Conservation (phyloP, 768 basidiomycete species). For the Agaricus bisporus region DNA sequence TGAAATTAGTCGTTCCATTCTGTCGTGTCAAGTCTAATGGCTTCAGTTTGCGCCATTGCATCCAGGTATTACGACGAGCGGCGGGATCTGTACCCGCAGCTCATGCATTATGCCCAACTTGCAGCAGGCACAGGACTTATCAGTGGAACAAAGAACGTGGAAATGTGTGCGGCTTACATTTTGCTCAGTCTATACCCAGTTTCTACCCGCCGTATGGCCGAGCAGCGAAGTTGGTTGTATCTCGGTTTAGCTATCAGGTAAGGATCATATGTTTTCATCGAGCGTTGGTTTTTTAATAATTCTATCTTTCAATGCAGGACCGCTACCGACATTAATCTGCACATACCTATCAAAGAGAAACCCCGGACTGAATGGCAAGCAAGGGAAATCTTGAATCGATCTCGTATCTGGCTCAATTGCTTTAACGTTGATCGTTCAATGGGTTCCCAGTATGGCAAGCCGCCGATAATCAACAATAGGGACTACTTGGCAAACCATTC, state of each 20-base stretch:
- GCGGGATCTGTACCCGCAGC: conserved; percentile 59
- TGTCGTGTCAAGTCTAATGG: background rate
- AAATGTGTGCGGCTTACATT: conserved; percentile 81
- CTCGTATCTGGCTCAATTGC: conserved; percentile 86
- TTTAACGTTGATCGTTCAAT: conserved; percentile 89
- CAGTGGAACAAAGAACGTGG: conserved; percentile 73
- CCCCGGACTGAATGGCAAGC: conserved; percentile 77
- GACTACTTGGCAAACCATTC: conserved; percentile 75
- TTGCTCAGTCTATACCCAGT: conserved; percentile 72
- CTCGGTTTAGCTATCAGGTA: conserved; percentile 86
- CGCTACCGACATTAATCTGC: conserved; percentile 86
- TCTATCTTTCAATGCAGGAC: conserved; percentile 39
- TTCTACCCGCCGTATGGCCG: conserved; percentile 77
- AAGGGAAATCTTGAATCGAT: conserved; percentile 84
- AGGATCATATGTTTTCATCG: conserved; percentile 6
- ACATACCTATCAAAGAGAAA: conserved; percentile 67
- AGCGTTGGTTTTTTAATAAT: conserved; percentile 3
- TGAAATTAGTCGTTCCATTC: background rate
- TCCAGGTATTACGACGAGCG: conserved; percentile 75
- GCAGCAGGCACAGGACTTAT: conserved; percentile 76
- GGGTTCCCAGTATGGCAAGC: conserved; percentile 84
- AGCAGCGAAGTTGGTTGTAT: conserved; percentile 86
- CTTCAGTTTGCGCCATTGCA: conserved; percentile 77
- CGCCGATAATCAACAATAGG: conserved; percentile 67
- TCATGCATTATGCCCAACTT: conserved; percentile 71